Percentiles rank a stretch among this genome's conserved stretches.
phyloP scores from a whole-genome alignment of 1,284 basidiomycete genomes.

The Mrakiaceae sp. region DNA sequence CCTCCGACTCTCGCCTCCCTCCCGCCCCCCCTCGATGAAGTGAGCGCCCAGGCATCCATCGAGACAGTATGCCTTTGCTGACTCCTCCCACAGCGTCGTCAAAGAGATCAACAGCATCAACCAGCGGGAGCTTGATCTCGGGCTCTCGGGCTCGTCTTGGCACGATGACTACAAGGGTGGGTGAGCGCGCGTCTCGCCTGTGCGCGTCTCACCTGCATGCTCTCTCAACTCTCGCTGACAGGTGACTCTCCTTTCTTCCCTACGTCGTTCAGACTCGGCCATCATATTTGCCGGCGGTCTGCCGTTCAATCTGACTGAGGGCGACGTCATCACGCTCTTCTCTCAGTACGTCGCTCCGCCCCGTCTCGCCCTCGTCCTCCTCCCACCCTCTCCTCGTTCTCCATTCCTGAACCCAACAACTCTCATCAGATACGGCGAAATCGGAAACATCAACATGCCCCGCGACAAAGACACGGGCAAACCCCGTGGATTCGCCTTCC shows the following conservation, averaged over 20 bases:
- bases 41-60: too few relatives aligned
- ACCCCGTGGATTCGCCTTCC: slow-evolving; percentile 81
- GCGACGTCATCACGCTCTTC: slow-evolving; percentile 94
- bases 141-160: slow-evolving; percentile 68
- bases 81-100: slow-evolving; percentile 52
- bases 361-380: not conserved
- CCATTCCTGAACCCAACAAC: not conserved
- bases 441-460: slow-evolving; percentile 89
- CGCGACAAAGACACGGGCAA: slow-evolving; percentile 84
- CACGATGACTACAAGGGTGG: slow-evolving; percentile 87
- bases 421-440: slow-evolving; percentile 71
- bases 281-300: slow-evolving; percentile 89
- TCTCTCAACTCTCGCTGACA: not conserved
- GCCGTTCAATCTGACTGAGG: slow-evolving; percentile 78
- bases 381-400: not conserved
- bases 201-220: not conserved
- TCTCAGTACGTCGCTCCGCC: slow-evolving; percentile 61
- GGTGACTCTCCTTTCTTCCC: not conserved
- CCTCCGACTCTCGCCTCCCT: too few relatives aligned
- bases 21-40: too few relatives aligned
- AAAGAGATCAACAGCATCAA: slow-evolving; percentile 90
- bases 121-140: slow-evolving; percentile 77
- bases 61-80: too few relatives aligned
- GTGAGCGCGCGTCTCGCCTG: slow-evolving; percentile 19
- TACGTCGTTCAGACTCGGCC: slow-evolving; percentile 59